Evolutionary conservation across 73 alveolate genomes (phyloP).

Genomic region (Paraurostyla sp.): DNA sequence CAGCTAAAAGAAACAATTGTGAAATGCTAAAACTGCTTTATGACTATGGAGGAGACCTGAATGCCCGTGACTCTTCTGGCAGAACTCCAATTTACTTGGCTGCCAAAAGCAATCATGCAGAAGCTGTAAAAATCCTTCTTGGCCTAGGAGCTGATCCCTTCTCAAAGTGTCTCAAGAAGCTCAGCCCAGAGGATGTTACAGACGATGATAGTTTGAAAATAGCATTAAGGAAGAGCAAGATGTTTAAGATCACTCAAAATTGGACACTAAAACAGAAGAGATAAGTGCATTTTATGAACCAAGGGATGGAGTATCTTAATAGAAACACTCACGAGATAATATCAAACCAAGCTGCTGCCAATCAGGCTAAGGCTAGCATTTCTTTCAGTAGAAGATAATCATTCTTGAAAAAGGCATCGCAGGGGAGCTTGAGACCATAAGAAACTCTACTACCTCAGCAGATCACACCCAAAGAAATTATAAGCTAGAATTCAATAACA

Average conservation of each 20-base stretch:
- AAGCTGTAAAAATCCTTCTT: constrained; percentile 18
- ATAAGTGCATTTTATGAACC: neutral
- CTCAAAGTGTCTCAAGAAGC: neutral
- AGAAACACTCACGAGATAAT: neutral
- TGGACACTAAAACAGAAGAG: constrained; percentile 18
- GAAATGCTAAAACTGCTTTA: neutral
- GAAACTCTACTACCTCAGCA: too few species aligned
- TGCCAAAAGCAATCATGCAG: constrained; percentile 16
- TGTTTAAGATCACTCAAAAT: neutral
- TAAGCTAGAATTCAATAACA: too few species aligned
- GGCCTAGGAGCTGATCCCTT: constrained; percentile 46
- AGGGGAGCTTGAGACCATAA: too few species aligned
- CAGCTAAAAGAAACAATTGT: constrained; percentile 48
- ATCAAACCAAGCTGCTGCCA: neutral
- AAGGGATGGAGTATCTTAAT: constrained; percentile 33
- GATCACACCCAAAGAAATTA: too few species aligned
- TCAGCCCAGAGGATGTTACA: constrained; percentile 34
- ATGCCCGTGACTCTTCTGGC: constrained; percentile 11
- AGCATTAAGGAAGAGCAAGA: neutral
- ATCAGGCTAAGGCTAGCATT: too few species aligned
- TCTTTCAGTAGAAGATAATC: too few species aligned
- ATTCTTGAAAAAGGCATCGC: too few species aligned
- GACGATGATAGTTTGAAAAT: neutral
- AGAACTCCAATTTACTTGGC: constrained; percentile 48
- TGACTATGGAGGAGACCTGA: constrained; percentile 25